phyloP scores from a whole-genome alignment of 495 filamentous ascomycete genomes.

The Astrothelium subdiscretum region DNA sequence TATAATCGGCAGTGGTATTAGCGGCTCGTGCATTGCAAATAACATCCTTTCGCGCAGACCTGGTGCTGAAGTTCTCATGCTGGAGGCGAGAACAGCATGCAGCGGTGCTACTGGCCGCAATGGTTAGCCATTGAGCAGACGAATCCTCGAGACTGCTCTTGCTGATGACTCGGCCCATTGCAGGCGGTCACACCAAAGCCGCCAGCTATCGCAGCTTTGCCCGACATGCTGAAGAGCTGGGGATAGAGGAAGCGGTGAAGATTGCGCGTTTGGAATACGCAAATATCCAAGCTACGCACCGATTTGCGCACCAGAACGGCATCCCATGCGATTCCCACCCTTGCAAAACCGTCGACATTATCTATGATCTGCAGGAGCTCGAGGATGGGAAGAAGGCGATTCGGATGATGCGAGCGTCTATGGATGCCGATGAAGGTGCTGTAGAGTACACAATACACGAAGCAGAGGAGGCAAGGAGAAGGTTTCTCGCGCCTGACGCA shows the following conservation, averaged over 20 bases:
- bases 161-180: not conserved
- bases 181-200: slow-evolving; percentile 51
- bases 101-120: slow-evolving; percentile 52
- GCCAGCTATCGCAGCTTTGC: slow-evolving; percentile 47
- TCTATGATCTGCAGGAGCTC: slow-evolving; percentile 42
- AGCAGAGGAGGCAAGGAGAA: slow-evolving; percentile 34
- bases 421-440: slow-evolving; percentile 33
- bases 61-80: slow-evolving; percentile 34
- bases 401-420: slow-evolving; percentile 26
- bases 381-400: slow-evolving; percentile 34
- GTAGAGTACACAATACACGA: slow-evolving; percentile 36
- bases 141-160: not conserved
- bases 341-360: slow-evolving; percentile 46
- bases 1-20: slow-evolving; percentile 63
- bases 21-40: slow-evolving; percentile 49
- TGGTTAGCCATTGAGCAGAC: slow-evolving; percentile 25
- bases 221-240: slow-evolving; percentile 29
- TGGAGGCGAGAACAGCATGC: slow-evolving; percentile 46
- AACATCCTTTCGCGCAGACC: slow-evolving; percentile 35
- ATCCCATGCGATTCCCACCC: slow-evolving; percentile 41
- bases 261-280: slow-evolving; percentile 45
- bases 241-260: slow-evolving; percentile 35
- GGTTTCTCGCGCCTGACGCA: slow-evolving; percentile 33
- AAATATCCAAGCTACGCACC: slow-evolving; percentile 45
- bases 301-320: slow-evolving; percentile 37